Conservation (phyloP, 2,329 filamentous ascomycete genomes). For the Albophoma yamanashiensis region DNA sequence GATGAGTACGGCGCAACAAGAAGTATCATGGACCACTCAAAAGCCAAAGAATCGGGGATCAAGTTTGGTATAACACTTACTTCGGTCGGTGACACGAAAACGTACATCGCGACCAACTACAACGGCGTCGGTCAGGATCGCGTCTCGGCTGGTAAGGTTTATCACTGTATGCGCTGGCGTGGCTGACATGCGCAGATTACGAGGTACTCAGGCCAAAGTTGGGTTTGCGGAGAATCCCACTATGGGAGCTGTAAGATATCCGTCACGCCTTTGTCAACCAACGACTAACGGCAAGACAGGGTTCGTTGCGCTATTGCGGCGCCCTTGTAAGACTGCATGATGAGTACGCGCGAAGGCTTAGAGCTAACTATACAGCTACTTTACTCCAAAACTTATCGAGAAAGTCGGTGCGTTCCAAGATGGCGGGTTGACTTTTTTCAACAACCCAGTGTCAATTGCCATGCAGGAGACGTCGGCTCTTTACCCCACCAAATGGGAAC, state of each 20-base stretch:
- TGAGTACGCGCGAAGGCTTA: too few species aligned
- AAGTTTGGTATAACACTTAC: constrained; percentile 7
- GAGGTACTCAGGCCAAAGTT: not conserved
- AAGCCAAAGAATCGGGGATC: constrained; percentile 4
- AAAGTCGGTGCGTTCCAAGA: constrained; percentile 8
- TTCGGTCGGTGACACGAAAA: constrained; percentile 4
- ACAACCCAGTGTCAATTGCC: constrained; percentile 10
- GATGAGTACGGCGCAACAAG: not conserved
- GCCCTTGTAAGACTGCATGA: constrained; percentile 5
- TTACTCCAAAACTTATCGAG: constrained; percentile 5
- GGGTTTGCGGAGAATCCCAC: not conserved
- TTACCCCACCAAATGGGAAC: constrained; percentile 1
- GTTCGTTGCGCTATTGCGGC: constrained; percentile 8
- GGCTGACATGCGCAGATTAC: not conserved
- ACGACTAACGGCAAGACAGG: not conserved
- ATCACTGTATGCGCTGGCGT: too few species aligned
- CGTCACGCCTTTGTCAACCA: too few species aligned
- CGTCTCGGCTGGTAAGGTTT: not conserved
- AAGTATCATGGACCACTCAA: constrained; percentile 1
- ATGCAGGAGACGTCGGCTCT: constrained; percentile 5
- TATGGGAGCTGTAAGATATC: not conserved
- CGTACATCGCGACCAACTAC: constrained; percentile 8
- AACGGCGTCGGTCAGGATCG: constrained; percentile 4
- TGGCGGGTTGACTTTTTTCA: constrained; percentile 8
- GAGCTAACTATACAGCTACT: constrained; percentile 4